Base-by-base conservation (phyloP, 1,139 yeast genomes). In the Nakaseomyces sp. region DNA sequence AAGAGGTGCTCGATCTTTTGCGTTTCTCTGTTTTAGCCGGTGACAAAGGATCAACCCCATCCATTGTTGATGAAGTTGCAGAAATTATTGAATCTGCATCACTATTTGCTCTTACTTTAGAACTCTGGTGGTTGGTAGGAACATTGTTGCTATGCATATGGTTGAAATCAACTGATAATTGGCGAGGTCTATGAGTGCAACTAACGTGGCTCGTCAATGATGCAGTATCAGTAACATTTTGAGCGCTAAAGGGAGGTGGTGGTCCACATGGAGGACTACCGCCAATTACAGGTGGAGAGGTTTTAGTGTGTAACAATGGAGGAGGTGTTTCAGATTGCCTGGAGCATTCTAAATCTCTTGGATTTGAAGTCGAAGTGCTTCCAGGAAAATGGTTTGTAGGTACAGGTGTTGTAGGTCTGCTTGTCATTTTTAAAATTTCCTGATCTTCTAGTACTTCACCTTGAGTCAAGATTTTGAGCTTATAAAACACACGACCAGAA, bases 401-500 rank as follows among this genome's bases (percentile, higher is more conserved):
- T 13, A 17, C 4, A 13, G 26, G 26, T 5, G 38, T 35, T 4
- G 17, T 13, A 16, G 38, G 38, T 13, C 28, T 35, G 17, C 7
- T 35, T 6, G n/a, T 12, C 6, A 22, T 8, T 20, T 18, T 20
- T 6, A 9, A 13, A 20, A 22, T 22, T n/a, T 20, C 28, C 9
- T 35, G n/a, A 15, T 35, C 38, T 9, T 35, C 28, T 18, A 35
- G 5, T 7, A 22, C 28, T 35, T 20, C 38, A 20, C 28, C 38
- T 9, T 22, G 26, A 12, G 38, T 35, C 2, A 35, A 18, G 5
- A 35, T 35, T 22, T 35, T 35, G 5, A 35, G 38, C 8, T 19
- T 20, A 33, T 52, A 52, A 10, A 37, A 45, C 5, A 70, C 44
- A 31, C 48, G 45, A 7, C 50, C 57, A 4, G 56, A 49, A n/a